Percentiles rank a stretch among this genome's conserved stretches.
These are phyloP conservation scores for Phylloboletellus chloephorus DNA, from an alignment of 1,284 basidiomycete genomes.

Conservation along the genomic window DNA sequence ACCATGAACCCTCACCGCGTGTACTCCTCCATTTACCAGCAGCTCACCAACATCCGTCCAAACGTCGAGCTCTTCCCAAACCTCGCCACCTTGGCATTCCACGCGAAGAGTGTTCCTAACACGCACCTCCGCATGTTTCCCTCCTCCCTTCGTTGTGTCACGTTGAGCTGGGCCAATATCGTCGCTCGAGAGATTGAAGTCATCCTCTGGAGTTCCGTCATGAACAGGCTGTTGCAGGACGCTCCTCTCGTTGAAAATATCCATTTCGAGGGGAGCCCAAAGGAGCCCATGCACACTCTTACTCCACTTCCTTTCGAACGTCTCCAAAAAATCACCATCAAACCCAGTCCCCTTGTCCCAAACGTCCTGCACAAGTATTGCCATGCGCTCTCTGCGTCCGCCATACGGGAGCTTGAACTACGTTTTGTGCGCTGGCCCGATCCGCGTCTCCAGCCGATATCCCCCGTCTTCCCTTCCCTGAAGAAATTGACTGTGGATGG, in stretches of 20 bases:
- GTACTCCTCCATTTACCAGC: constrained; percentile 29
- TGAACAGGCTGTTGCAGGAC: constrained; percentile 19
- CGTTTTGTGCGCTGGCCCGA: constrained; percentile 26
- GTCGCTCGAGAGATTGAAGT: constrained; percentile 15
- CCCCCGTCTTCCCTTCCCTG: constrained; percentile 23
- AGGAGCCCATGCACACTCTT: constrained; percentile 17
- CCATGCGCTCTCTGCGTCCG: constrained; percentile 20
- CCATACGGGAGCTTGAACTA: constrained; percentile 22
- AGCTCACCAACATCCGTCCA: constrained; percentile 24
- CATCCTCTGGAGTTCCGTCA: constrained; percentile 21
- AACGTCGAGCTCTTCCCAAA: constrained; percentile 29
- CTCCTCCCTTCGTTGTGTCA: constrained; percentile 21
- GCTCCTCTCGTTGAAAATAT: constrained; percentile 20
- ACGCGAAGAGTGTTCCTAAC: constrained; percentile 15
- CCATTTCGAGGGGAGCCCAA: constrained; percentile 26
- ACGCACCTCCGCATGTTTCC: constrained; percentile 21
- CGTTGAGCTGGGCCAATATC: constrained; percentile 22
- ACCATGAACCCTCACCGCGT: constrained; percentile 27
- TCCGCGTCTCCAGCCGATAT: constrained; percentile 15
- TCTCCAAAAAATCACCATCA: constrained; percentile 23
- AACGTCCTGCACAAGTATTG: constrained; percentile 28
- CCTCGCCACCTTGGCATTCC: constrained; percentile 17
- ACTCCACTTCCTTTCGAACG: constrained; percentile 22
- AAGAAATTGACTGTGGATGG: constrained; percentile 22
- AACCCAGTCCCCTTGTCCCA: constrained; percentile 23